phyloP scores from a whole-genome alignment of 2,329 filamentous ascomycete species.

The Fusarium sp. region DNA sequence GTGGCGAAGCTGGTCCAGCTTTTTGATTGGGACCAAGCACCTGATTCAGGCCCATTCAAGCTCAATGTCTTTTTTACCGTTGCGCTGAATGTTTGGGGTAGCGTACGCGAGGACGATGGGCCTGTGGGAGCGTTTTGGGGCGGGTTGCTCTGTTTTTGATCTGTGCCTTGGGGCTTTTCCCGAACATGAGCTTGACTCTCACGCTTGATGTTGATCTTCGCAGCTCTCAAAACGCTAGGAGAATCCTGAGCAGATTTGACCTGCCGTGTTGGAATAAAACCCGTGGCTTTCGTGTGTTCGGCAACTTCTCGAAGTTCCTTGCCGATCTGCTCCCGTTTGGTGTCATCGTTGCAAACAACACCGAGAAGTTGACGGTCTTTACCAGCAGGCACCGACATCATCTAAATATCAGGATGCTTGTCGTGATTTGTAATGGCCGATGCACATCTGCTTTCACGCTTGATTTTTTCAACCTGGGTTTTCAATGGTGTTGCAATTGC shows the following conservation, averaged over 20 bases:
- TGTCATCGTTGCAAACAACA: conserved; percentile 1
- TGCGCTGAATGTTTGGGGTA: conserved; percentile 18
- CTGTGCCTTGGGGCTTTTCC: background rate
- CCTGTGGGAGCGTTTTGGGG: conserved; percentile 28
- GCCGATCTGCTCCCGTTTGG: conserved; percentile 8
- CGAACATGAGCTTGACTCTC: background rate
- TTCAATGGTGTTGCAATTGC: background rate
- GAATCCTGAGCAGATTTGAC: conserved; percentile 20
- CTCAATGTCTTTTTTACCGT: conserved; percentile 11
- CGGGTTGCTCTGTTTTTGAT: background rate
- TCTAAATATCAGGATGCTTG: conserved; percentile 30
- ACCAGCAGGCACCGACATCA: conserved; percentile 29
- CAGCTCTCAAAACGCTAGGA: background rate
- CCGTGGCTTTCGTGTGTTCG: conserved; percentile 21
- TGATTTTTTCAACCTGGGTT: conserved; percentile 17
- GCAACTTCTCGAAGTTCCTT: conserved; percentile 23
- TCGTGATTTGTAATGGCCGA: conserved; percentile 1
- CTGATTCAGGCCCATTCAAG: conserved; percentile 33
- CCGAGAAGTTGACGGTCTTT: conserved; percentile 23
- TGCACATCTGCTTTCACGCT: conserved; percentile 3
- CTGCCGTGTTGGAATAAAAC: conserved; percentile 37
- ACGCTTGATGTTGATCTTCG: conserved; percentile 2
- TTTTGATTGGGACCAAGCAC: conserved; percentile 55
- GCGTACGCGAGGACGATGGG: conserved; percentile 20
- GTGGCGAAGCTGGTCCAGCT: conserved; percentile 55